Percentiles rank a stretch among this genome's conserved stretches.
phyloP scores from a whole-genome alignment of 108 stramenopile species.

The Skeletonema potamos region DNA sequence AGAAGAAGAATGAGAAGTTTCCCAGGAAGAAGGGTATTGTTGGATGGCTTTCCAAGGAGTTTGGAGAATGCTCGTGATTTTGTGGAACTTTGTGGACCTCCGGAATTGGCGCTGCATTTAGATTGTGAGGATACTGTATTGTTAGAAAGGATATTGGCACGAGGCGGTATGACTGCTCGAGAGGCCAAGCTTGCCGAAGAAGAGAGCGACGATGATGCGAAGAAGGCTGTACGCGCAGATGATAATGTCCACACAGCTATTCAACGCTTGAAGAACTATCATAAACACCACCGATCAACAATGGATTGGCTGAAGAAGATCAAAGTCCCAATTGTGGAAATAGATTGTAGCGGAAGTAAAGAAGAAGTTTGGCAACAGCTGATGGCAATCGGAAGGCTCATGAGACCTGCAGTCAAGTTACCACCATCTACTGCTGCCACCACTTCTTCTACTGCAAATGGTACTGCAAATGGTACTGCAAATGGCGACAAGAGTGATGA shows the following conservation, averaged over 20 bases:
- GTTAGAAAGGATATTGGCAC: slow-evolving; percentile 69
- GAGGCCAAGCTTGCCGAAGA: slow-evolving; percentile 35
- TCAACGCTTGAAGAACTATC: slow-evolving; percentile 68
- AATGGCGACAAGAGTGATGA: background rate
- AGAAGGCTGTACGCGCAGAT: slow-evolving; percentile 44
- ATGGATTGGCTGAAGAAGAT: slow-evolving; percentile 77
- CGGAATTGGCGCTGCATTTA: slow-evolving; percentile 80
- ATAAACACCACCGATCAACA: slow-evolving; percentile 68
- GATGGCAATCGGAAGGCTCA: slow-evolving; percentile 65
- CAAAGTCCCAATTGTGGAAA: slow-evolving; percentile 75
- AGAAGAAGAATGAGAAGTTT: slow-evolving; percentile 67
- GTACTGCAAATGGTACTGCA: background rate
- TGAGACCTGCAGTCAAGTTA: slow-evolving; percentile 41
- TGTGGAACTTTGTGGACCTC: slow-evolving; percentile 67
- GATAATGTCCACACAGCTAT: slow-evolving; percentile 84
- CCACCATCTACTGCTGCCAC: background rate
- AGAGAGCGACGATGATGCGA: background rate
- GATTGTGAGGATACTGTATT: slow-evolving; percentile 76
- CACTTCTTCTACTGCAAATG: background rate
- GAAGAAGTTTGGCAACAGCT: slow-evolving; percentile 83
- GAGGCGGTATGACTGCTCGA: slow-evolving; percentile 21
- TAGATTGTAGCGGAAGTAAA: slow-evolving; percentile 73
- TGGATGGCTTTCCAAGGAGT: slow-evolving; percentile 90
- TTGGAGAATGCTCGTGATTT: slow-evolving; percentile 75
- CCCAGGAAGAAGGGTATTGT: slow-evolving; percentile 72